phyloP scores from a whole-genome alignment of 352 stramenopile species.

The Phytophthora foliorum region DNA sequence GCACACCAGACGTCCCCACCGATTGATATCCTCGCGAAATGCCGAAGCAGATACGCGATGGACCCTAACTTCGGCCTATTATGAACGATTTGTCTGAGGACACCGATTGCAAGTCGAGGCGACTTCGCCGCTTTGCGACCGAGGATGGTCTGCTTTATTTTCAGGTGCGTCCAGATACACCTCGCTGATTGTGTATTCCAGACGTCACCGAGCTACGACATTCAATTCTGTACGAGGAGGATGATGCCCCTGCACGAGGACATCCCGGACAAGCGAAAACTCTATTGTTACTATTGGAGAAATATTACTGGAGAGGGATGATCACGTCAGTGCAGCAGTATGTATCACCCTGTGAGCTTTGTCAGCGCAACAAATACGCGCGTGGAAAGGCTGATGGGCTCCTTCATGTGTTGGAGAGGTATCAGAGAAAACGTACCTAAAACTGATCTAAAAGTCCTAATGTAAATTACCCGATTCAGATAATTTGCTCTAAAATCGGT shows the following conservation, averaged over 20 bases:
- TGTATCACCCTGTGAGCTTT: constrained; percentile 14
- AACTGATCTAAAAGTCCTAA: neutral
- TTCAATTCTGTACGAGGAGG: neutral
- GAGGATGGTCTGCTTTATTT: constrained; percentile 11
- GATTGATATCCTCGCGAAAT: too few species aligned
- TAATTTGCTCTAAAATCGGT: neutral
- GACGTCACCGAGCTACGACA: constrained; percentile 5
- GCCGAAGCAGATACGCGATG: too few species aligned
- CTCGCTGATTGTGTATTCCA: constrained; percentile 18
- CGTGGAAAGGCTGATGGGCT: neutral
- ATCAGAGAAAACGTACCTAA: neutral
- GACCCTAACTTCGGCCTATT: too few species aligned
- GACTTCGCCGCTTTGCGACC: constrained; percentile 2
- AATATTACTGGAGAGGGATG: constrained; percentile 18
- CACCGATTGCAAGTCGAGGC: neutral
- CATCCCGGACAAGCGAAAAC: constrained; percentile 17
- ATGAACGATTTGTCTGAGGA: neutral
- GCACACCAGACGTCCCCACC: too few species aligned
- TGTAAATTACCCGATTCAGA: neutral
- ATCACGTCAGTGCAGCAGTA: neutral
- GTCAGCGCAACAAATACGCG: constrained; percentile 16
- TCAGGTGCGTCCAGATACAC: neutral
- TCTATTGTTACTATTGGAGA: neutral
- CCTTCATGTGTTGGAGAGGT: too few species aligned
- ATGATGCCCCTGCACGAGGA: constrained; percentile 1